Evolutionary conservation across 352 stramenopile species (phyloP).

Genomic region (Phytophthora hibernalis): DNA sequence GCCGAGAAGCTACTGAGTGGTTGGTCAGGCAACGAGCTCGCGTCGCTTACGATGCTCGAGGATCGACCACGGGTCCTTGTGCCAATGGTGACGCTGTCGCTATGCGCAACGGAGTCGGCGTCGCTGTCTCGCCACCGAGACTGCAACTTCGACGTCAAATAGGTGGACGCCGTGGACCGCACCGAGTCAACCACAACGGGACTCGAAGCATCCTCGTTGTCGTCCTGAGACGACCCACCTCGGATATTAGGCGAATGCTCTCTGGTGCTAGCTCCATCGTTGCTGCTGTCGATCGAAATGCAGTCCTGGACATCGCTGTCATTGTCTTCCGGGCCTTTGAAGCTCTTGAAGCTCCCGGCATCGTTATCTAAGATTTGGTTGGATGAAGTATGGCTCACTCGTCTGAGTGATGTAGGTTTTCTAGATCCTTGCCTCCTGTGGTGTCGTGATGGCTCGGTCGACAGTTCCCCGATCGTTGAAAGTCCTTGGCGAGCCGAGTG

Average conservation of each 20-base stretch:
- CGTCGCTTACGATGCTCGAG: conserved; percentile 6
- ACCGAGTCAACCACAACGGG: conserved; percentile 12
- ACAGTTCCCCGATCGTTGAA: conserved; percentile 14
- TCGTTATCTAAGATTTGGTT: conserved; percentile 20
- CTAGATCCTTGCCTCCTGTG: neutral
- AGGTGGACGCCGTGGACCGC: conserved; percentile 15
- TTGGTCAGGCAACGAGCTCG: conserved; percentile 8
- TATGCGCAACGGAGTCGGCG: conserved; percentile 11
- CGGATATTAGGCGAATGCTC: conserved; percentile 11
- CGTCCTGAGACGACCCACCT: neutral
- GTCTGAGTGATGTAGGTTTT: neutral
- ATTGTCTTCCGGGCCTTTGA: conserved; percentile 7
- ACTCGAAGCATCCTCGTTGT: conserved; percentile 9
- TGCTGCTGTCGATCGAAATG: conserved; percentile 3
- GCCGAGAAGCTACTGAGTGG: neutral
- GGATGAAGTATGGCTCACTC: neutral
- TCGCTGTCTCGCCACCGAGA: conserved; percentile 15
- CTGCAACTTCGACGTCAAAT: conserved; percentile 15
- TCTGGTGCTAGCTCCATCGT: conserved; percentile 1
- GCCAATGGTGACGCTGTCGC: conserved; percentile 10
- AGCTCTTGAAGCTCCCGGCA: neutral
- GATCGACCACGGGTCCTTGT: conserved; percentile 1
- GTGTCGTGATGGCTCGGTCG: neutral
- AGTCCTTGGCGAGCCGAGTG: conserved; percentile 37
- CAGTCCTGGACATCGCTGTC: neutral